These are phyloP conservation scores for Acanthamoeba healyi DNA, from an alignment of 208 protist species.

Conservation along the genomic window DNA sequence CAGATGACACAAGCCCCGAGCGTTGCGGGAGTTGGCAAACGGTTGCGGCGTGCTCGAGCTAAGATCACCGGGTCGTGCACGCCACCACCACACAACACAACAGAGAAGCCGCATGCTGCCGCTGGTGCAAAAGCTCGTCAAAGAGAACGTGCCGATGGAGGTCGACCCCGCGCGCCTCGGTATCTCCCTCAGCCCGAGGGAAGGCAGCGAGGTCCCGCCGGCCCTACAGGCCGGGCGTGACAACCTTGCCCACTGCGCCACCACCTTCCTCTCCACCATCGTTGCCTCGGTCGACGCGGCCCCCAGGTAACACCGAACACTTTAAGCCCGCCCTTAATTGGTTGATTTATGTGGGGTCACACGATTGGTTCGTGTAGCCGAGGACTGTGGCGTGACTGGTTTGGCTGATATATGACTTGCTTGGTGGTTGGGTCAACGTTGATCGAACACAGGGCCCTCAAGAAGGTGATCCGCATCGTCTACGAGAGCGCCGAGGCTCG, in stretches of 20 bases:
- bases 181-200: neutral
- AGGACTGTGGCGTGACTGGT: neutral
- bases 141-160: conserved; percentile 30
- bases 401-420: neutral
- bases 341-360: no score
- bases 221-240: neutral
- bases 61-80: no score
- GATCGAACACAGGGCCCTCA: conserved; percentile 6
- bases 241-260: conserved; percentile 8
- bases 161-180: conserved; percentile 12
- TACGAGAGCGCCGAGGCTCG: conserved; percentile 23
- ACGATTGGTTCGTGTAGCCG: neutral
- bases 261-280: neutral
- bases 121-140: neutral
- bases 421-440: neutral
- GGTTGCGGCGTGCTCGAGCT: no score
- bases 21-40: no score
- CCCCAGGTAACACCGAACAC: neutral
- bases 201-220: neutral
- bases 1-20: neutral
- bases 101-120: neutral
- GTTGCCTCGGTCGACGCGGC: neutral
- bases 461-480: conserved; percentile 20
- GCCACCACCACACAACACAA: neutral
- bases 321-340: no score